phyloP scores from a whole-genome alignment of 2,329 filamentous ascomycete species.

The Epichloe elymi region DNA sequence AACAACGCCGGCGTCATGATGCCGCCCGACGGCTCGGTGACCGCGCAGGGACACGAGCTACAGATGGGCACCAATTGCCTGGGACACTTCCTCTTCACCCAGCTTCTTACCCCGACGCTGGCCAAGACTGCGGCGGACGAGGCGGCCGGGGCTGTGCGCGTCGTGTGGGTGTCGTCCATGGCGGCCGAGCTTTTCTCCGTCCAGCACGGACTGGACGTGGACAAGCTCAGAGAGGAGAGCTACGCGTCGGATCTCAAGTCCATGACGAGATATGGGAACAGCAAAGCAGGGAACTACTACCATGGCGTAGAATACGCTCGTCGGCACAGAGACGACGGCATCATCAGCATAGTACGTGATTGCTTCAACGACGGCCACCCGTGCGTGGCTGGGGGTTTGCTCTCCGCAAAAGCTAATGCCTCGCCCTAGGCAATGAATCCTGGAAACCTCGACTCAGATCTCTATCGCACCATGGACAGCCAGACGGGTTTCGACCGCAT shows the following conservation, averaged over 20 bases:
- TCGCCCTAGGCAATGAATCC: constrained; percentile 20
- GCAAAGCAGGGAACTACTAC: constrained; percentile 20
- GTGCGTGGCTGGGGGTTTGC: no score
- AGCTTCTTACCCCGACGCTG: constrained; percentile 1
- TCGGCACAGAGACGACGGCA: constrained; percentile 14
- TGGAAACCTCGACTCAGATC: constrained; percentile 25
- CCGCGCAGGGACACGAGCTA: constrained; percentile 28
- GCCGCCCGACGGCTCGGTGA: constrained; percentile 25
- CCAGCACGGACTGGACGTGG: constrained; percentile 1
- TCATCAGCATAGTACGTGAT: constrained; percentile 13
- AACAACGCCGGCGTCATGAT: constrained; percentile 34
- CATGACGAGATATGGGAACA: constrained; percentile 9
- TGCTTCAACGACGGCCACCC: no score
- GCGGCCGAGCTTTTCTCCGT: neutral
- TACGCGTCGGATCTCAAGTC: no score
- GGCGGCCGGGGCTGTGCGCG: constrained; percentile 1
- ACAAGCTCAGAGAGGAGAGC: constrained; percentile 10
- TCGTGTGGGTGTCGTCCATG: constrained; percentile 4
- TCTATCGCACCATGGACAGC: constrained; percentile 17
- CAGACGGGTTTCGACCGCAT: no score
- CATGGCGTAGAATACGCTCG: constrained; percentile 19
- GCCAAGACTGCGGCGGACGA: constrained; percentile 2
- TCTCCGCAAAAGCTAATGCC: no score
- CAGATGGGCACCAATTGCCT: constrained; percentile 12
- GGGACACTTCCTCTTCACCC: constrained; percentile 5